These are phyloP conservation scores for Petunia hybrid DNA, from an alignment of 305 asterid species.

Conservation along the genomic window DNA sequence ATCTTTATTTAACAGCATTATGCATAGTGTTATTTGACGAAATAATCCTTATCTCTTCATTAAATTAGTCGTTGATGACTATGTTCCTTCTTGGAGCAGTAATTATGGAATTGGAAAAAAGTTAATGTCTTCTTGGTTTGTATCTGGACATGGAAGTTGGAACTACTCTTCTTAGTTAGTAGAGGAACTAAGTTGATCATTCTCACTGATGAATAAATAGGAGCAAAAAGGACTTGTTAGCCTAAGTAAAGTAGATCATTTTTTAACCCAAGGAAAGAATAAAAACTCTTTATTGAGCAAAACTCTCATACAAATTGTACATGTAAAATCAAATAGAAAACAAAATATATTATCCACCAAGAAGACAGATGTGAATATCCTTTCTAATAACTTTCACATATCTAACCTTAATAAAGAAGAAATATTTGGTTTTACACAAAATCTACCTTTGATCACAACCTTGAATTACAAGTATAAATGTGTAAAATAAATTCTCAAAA, in stretches of 20 bases:
- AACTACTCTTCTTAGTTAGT: background rate
- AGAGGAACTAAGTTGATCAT: background rate
- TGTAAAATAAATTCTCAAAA: background rate
- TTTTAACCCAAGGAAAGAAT: background rate
- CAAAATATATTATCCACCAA: background rate
- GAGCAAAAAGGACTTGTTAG: background rate
- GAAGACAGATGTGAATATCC: background rate
- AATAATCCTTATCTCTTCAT: background rate
- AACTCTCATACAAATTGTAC: background rate
- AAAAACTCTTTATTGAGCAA: background rate
- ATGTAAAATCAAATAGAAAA: background rate
- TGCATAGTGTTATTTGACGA: no score
- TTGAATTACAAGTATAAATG: background rate
- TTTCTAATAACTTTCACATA: conserved; percentile 20
- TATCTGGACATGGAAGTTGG: no score
- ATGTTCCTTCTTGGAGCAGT: background rate
- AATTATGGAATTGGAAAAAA: background rate
- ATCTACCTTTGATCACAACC: background rate
- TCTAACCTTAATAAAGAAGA: background rate
- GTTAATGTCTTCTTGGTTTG: no score
- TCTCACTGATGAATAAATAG: background rate
- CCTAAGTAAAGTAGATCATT: background rate
- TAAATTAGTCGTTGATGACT: background rate
- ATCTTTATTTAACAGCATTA: background rate
- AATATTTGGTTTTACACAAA: background rate